Percentiles rank a stretch among this genome's conserved stretches.
Evolutionary conservation across 1,284 basidiomycete species (phyloP).

Genomic region (Puccinia coronata): DNA sequence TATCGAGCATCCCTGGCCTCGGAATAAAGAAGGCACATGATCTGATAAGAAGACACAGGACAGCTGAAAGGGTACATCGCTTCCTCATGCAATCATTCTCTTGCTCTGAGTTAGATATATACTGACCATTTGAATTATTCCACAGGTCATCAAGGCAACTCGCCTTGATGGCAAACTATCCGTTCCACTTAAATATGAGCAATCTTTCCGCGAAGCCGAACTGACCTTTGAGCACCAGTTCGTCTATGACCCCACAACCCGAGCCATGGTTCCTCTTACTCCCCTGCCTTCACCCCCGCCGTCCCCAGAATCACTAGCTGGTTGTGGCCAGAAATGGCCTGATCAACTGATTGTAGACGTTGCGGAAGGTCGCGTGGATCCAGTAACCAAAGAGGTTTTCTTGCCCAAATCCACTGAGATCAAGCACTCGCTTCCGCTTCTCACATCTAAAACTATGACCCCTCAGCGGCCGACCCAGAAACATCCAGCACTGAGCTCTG

Average conservation of each 20-base stretch:
- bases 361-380: conserved; percentile 40
- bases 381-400: conserved; percentile 22
- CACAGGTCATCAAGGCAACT: conserved; percentile 68
- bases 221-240: conserved; percentile 86
- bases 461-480: conserved; percentile 6
- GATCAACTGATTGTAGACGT: conserved; percentile 38
- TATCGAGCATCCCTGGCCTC: conserved; percentile 59
- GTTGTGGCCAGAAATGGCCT: conserved; percentile 35
- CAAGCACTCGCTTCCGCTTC: background rate
- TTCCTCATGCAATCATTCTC: background rate
- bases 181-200: conserved; percentile 73
- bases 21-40: conserved; percentile 80
- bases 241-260: conserved; percentile 76
- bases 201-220: conserved; percentile 36
- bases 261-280: conserved; percentile 71
- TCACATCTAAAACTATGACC: background rate
- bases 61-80: conserved; percentile 71
- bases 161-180: conserved; percentile 80
- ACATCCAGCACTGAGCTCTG: conserved; percentile 14
- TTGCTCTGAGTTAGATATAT: background rate
- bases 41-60: conserved; percentile 79
- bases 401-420: background rate
- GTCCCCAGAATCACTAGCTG: background rate
- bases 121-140: conserved; percentile 29
- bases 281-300: conserved; percentile 61